phyloP scores from a whole-genome alignment of 495 filamentous ascomycete species.

The Podospora pseudopauciseta region DNA sequence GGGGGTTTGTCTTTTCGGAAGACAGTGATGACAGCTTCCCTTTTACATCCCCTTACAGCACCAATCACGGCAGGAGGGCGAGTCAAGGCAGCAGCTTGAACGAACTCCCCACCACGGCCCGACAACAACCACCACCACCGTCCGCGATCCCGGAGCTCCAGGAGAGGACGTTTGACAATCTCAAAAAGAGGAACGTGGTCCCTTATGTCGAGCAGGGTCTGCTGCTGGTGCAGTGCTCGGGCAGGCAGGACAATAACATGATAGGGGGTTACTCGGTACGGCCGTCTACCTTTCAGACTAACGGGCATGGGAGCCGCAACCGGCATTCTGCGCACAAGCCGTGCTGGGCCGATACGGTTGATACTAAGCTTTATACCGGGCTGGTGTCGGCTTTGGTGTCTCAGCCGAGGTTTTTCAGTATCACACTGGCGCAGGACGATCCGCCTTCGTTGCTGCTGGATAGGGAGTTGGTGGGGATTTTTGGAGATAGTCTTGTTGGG shows the following conservation, averaged over 20 bases:
- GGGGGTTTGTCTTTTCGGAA: slow-evolving; percentile 74
- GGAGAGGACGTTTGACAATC: slow-evolving; percentile 69
- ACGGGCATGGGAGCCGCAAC: not conserved
- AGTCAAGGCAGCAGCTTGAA: slow-evolving; percentile 41
- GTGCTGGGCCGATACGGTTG: slow-evolving; percentile 50
- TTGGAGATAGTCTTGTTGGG: slow-evolving; percentile 69
- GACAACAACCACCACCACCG: slow-evolving; percentile 57
- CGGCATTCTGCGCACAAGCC: not conserved
- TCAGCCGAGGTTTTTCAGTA: slow-evolving; percentile 73
- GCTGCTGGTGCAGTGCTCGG: slow-evolving; percentile 81
- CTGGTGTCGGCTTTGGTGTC: slow-evolving; percentile 66
- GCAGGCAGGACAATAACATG: slow-evolving; percentile 36
- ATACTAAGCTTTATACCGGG: slow-evolving; percentile 63
- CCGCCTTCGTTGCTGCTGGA: slow-evolving; percentile 81
- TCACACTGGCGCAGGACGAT: slow-evolving; percentile 82
- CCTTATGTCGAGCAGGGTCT: slow-evolving; percentile 67
- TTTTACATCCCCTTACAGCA: slow-evolving; percentile 12
- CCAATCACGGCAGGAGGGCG: slow-evolving; percentile 43
- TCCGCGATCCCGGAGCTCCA: slow-evolving; percentile 79
- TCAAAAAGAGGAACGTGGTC: slow-evolving; percentile 68
- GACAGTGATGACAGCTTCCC: slow-evolving; percentile 64
- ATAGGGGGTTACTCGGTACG: slow-evolving; percentile 24
- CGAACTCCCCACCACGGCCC: not conserved
- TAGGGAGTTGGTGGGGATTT: slow-evolving; percentile 61
- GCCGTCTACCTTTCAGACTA: slow-evolving; percentile 4